Conservation (phyloP, 352 stramenopile species). For the Pythium graminicola region DNA sequence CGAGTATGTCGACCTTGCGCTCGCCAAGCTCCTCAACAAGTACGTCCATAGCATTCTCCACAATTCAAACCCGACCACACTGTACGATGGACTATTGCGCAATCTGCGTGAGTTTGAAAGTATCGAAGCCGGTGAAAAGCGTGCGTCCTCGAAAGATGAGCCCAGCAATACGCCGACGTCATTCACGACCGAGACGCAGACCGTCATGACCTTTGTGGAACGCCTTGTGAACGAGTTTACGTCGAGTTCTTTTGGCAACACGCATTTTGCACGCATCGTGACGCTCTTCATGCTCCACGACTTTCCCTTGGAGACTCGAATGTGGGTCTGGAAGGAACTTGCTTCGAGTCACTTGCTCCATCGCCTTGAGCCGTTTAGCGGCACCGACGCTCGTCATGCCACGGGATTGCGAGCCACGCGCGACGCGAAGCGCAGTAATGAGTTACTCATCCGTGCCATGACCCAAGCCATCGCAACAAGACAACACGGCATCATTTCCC, state of each 20-base stretch:
- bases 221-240: constrained; percentile 63
- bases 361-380: constrained; percentile 35
- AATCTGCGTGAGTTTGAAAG: constrained; percentile 49
- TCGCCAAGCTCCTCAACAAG: constrained; percentile 40
- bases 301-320: constrained; percentile 47
- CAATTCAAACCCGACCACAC: constrained; percentile 5
- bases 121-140: constrained; percentile 21
- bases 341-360: constrained; percentile 44
- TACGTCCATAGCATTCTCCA: constrained; percentile 27
- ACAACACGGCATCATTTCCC: constrained; percentile 22
- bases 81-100: constrained; percentile 43
- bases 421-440: constrained; percentile 27
- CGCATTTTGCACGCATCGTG: constrained; percentile 54
- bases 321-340: constrained; percentile 70
- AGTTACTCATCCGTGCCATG: constrained; percentile 44
- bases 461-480: constrained; percentile 27
- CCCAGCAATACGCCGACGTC: constrained; percentile 11
- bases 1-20: constrained; percentile 45
- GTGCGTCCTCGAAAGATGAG: constrained; percentile 7
- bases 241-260: constrained; percentile 57
- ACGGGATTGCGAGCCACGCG: constrained; percentile 36
- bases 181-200: constrained; percentile 44
- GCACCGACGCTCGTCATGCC: constrained; percentile 13
- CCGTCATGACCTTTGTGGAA: constrained; percentile 63
- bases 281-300: constrained; percentile 53